Evolutionary conservation across 768 basidiomycete species (phyloP), one percentile per base, ranked within the genome.

Genomic region (Leucosporidium yakuticum): DNA sequence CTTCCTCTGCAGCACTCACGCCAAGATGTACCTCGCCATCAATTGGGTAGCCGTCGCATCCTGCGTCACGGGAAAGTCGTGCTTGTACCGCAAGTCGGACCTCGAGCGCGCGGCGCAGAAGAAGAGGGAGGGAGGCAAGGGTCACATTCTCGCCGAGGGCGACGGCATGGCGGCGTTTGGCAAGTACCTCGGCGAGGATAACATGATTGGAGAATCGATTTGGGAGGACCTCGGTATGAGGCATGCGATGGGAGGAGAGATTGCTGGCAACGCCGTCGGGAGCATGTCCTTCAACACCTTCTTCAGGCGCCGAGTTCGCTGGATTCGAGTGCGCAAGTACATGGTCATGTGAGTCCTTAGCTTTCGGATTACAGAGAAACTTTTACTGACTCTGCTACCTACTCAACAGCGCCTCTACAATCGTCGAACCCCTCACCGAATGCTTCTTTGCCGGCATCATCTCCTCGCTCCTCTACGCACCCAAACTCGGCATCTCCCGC

Each of bases 11-110:
- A 95, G 93, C 7, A 97, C 91, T 69, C 96, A 98, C 77, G 96
- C 95, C 31, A 98, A 94, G 80, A 98, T 99, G 96, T 99, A 99
- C 77, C 84, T 98, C 64, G 95, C 94, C 23, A 91, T 99, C 79
- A 96, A 97, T 80, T 84, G 87, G 0, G 80, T 88, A 60, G 88
- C 87, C 14, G 79, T 96, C 61, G 96, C 96, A 64, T 95, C 93
- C 2, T 99, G 96, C 75, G 92, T 98, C 7, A 88, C 96, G 67
- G 96, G 96, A 70, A 99, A 99, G 80, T 95, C 92, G 50, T 93
- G 92, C 77, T 77, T 99, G 59, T 98, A 93, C 79, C 87, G 91
- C 55, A 88, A 90, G 56, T 90, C 90, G 34, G 91, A 95, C 78
- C 77, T 98, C 59, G 87, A 91, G 64, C 83, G 83, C 32, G 83